Percentiles rank a stretch among this genome's conserved stretches.
phyloP scores from a whole-genome alignment of 177 flowering plant species.

The Vitis hybrid region DNA sequence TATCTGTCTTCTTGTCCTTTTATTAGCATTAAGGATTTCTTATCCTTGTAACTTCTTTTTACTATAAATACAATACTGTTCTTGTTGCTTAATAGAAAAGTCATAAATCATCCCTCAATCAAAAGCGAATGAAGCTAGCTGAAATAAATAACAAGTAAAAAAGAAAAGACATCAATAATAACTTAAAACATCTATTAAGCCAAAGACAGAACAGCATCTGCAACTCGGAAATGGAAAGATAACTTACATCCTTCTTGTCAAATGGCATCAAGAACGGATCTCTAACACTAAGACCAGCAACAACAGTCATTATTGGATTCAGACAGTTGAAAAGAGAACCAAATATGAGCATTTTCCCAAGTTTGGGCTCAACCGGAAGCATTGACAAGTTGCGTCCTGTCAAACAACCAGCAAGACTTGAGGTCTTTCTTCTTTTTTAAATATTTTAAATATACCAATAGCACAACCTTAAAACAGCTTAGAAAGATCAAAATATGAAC shows the following conservation, averaged over 20 bases:
- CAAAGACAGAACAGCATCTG: background rate
- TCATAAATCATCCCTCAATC: no score
- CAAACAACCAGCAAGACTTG: constrained; percentile 15
- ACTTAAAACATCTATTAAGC: background rate
- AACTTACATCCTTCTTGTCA: constrained; percentile 92
- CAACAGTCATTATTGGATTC: constrained; percentile 85
- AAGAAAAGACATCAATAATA: background rate
- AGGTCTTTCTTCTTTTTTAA: background rate
- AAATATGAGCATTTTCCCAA: constrained; percentile 94
- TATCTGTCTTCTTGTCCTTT: no score
- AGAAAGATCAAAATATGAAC: background rate
- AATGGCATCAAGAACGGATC: constrained; percentile 87
- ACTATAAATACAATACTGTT: no score
- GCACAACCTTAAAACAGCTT: background rate
- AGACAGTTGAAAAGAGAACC: constrained; percentile 90
- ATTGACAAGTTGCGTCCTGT: constrained; percentile 83
- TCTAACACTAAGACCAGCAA: constrained; percentile 89
- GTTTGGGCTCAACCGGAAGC: constrained; percentile 99
- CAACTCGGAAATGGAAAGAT: background rate
- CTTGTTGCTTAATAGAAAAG: no score
- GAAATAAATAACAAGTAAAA: background rate
- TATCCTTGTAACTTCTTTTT: no score
- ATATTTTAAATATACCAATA: background rate
- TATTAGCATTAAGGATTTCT: no score
- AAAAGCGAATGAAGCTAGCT: no score